These are phyloP conservation scores for Suillus alpinus DNA, from an alignment of 768 basidiomycete species.

Conservation along the genomic window DNA sequence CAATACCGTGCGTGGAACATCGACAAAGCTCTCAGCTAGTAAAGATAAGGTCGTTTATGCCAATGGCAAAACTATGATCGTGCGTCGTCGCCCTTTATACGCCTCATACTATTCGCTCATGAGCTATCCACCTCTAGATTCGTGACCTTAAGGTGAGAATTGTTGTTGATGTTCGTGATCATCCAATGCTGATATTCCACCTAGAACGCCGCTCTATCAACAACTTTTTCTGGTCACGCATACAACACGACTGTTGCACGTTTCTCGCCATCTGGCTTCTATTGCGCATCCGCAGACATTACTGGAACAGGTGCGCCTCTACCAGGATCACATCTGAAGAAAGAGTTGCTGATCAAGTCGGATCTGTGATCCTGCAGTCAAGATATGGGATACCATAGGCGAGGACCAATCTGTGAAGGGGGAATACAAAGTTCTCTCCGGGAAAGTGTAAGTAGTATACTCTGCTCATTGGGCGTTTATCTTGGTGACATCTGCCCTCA, in stretches of 20 bases:
- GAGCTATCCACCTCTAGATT: slow-evolving; percentile 44
- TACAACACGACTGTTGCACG: slow-evolving; percentile 87
- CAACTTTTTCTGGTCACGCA: slow-evolving; percentile 75
- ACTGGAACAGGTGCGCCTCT: slow-evolving; percentile 66
- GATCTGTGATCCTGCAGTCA: slow-evolving; percentile 44
- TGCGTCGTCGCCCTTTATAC: slow-evolving; percentile 40
- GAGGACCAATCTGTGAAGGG: slow-evolving; percentile 80
- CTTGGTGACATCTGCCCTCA: neutral
- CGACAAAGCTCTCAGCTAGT: slow-evolving; percentile 69
- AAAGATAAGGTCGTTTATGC: slow-evolving; percentile 85
- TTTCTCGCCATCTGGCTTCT: slow-evolving; percentile 91
- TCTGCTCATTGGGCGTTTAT: neutral
- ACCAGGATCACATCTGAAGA: neutral
- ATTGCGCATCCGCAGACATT: slow-evolving; percentile 88
- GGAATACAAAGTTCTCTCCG: slow-evolving; percentile 74
- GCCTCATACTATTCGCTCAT: slow-evolving; percentile 1
- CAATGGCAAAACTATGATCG: slow-evolving; percentile 82
- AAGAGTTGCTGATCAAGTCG: neutral
- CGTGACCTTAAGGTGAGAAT: slow-evolving; percentile 75
- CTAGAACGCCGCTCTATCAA: slow-evolving; percentile 65
- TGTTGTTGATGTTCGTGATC: neutral
- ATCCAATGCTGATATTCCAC: slow-evolving; percentile 5
- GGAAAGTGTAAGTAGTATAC: slow-evolving; percentile 52
- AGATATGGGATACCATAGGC: slow-evolving; percentile 91
- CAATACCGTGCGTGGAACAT: slow-evolving; percentile 58